Evolutionary conservation across 2,329 filamentous ascomycete species (phyloP), one percentile per base, ranked within the genome.

Genomic region (Didymella glomerata): DNA sequence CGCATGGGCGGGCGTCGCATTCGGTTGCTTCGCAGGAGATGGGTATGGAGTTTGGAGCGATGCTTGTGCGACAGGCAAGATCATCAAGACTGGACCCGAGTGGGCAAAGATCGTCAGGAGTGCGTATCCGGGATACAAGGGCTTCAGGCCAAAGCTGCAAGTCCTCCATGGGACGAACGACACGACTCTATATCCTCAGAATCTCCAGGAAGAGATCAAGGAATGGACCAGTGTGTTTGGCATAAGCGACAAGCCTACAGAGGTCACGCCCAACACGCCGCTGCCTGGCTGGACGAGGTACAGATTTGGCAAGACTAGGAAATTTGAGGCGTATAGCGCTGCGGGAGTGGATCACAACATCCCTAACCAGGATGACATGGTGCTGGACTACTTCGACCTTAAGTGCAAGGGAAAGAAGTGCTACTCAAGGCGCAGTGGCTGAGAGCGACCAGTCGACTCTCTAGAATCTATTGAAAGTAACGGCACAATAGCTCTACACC

Each of bases 1-100:
- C 50, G 73, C 70, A 14, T 75, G 67, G 65, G 73, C 73, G 1
- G 72, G 73, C 18, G 73, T 76, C 2, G 56, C 73, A n/a, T 76
- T 76, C 40, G 75, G 74, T 2, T 77, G 75, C 41, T 77, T 69
- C 44, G 70, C 72, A 4, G 74, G 71, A 2, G 45, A 70, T 50
- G 72, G 72, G 1, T 76, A 62, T 50, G 72, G 52, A 8, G 69
- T 71, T 3, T 76, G 73, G 73, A 74, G 62, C 55, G 70, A 72
- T 42, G 68, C 62, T 0, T 76, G 73, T 40, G 72, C 73, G 24
- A 72, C 63, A 0, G 73, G 73, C 20, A 70, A 70, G 50, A 70
- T 73, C 42, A 64, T 73, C 54, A 73, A 71, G 61, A 71, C 60
- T 11, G 72, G 73, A 2, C 46, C 55, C 10, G 70, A 75, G 44